These are phyloP conservation scores for Daldinia eschscholtzii DNA, from an alignment of 2,329 filamentous ascomycete genomes.

Conservation along the genomic window DNA sequence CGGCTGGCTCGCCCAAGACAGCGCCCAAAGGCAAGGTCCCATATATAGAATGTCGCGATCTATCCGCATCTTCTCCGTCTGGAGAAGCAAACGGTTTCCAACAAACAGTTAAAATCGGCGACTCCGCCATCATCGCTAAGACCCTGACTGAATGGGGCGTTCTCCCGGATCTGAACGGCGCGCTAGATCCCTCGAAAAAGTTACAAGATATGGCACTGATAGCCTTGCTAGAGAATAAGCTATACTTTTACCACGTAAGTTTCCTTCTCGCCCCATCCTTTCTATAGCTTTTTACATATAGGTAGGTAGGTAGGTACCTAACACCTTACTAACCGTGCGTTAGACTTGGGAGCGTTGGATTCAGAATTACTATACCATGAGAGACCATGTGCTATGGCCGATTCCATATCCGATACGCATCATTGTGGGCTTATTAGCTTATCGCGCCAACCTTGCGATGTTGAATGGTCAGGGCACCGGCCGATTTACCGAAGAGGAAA, in stretches of 20 bases:
- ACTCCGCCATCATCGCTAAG: conserved; percentile 68
- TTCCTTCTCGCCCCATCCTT: background rate
- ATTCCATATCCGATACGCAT: conserved; percentile 66
- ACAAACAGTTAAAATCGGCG: conserved; percentile 55
- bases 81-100: background rate
- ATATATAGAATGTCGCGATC: conserved; percentile 59
- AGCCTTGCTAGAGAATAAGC: conserved; percentile 70
- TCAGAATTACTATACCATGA: conserved; percentile 71
- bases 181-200: conserved; percentile 55
- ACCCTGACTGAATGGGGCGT: conserved; percentile 57
- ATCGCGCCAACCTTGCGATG: conserved; percentile 58
- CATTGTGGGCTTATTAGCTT: conserved; percentile 63
- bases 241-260: conserved; percentile 67
- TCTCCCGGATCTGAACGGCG: conserved; percentile 63
- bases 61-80: background rate
- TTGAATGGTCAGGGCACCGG: conserved; percentile 69
- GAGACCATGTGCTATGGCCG: conserved; percentile 61
- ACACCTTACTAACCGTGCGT: background rate
- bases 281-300: background rate
- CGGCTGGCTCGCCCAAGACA: conserved; percentile 58
- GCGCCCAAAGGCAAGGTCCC: conserved; percentile 72
- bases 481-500: conserved; percentile 64
- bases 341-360: conserved; percentile 68
- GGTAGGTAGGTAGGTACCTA: too few species aligned
- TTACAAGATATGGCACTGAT: conserved; percentile 65